Evolutionary conservation across 2,329 filamentous ascomycete species (phyloP).

Genomic region (Arthrinium puccinioides): DNA sequence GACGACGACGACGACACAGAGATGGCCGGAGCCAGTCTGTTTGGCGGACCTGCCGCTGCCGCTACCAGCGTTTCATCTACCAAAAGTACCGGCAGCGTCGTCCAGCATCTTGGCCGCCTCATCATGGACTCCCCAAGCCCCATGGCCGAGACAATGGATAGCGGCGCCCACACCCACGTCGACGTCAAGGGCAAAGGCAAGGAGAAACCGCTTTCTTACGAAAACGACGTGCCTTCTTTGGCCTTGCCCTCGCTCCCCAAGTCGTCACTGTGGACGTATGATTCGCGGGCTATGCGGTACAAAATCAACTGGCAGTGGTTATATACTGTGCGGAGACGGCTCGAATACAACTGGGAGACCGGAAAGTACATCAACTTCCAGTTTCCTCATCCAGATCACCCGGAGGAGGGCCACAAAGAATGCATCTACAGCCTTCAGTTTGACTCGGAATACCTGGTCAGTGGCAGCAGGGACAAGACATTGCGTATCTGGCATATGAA

Average conservation of each 20-base stretch:
- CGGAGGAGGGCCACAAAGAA: conserved; percentile 78
- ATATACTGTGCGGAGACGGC: conserved; percentile 75
- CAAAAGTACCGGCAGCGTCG: conserved; percentile 17
- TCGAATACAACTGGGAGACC: conserved; percentile 88
- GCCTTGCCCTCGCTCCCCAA: conserved; percentile 24
- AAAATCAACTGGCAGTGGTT: conserved; percentile 89
- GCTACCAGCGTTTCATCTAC: conserved; percentile 18
- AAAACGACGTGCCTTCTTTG: conserved; percentile 4
- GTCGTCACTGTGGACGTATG: conserved; percentile 45
- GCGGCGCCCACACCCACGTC: conserved; percentile 3
- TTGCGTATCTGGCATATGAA: conserved; percentile 87
- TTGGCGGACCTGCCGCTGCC: conserved; percentile 13
- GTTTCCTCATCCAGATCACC: conserved; percentile 74
- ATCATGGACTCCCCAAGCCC: conserved; percentile 27
- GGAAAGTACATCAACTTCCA: conserved; percentile 82
- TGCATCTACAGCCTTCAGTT: conserved; percentile 96
- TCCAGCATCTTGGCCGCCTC: conserved; percentile 21
- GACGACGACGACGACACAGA: conserved; percentile 14
- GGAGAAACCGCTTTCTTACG: conserved; percentile 14
- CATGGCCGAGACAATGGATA: conserved; percentile 19
- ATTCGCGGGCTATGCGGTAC: conserved; percentile 37
- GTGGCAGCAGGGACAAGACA: conserved; percentile 82
- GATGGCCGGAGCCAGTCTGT: conserved; percentile 16
- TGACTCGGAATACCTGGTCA: conserved; percentile 77
- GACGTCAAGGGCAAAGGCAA: conserved; percentile 29